Evolutionary conservation across 441 rosid genomes (phyloP).

Genomic region (Euphorbia schlechtendalii): DNA sequence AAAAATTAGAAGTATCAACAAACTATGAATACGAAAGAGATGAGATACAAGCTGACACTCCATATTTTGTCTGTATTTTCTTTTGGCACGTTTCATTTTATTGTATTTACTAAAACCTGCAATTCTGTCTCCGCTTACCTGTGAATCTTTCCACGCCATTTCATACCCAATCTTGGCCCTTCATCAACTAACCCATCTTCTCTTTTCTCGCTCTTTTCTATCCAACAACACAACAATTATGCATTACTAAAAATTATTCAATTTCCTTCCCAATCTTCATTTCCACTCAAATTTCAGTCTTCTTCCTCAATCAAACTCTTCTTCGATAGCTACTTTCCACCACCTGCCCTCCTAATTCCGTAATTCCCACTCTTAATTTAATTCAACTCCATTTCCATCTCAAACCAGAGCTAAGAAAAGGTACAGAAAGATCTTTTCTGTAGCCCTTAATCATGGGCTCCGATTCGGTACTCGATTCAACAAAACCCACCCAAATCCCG

Average conservation of each 20-base stretch:
- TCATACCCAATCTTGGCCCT: background rate
- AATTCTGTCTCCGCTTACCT: background rate
- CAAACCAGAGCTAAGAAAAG: background rate
- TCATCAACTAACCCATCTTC: background rate
- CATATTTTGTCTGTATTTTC: no score
- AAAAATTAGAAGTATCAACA: no score
- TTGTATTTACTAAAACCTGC: no score
- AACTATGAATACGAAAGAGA: no score
- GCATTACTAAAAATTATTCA: background rate
- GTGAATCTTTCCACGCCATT: background rate
- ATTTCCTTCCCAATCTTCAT: background rate
- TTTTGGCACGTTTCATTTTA: no score
- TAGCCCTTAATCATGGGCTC: constrained; percentile 28
- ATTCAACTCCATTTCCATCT: no score
- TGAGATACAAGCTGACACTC: no score
- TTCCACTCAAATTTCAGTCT: constrained; percentile 5
- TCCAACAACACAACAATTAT: no score
- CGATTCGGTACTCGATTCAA: constrained; percentile 24
- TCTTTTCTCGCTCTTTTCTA: no score
- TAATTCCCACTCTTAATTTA: no score
- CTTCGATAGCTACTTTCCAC: background rate
- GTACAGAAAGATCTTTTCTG: background rate
- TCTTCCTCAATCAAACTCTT: background rate
- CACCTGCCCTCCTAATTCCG: background rate
- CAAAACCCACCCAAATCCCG: constrained; percentile 30